A percentile compares a stretch with the other conserved stretches of the same genome.
These are phyloP conservation scores for Triangularia setosa DNA, from an alignment of 2,329 filamentous ascomycete species.

Conservation along the genomic window DNA sequence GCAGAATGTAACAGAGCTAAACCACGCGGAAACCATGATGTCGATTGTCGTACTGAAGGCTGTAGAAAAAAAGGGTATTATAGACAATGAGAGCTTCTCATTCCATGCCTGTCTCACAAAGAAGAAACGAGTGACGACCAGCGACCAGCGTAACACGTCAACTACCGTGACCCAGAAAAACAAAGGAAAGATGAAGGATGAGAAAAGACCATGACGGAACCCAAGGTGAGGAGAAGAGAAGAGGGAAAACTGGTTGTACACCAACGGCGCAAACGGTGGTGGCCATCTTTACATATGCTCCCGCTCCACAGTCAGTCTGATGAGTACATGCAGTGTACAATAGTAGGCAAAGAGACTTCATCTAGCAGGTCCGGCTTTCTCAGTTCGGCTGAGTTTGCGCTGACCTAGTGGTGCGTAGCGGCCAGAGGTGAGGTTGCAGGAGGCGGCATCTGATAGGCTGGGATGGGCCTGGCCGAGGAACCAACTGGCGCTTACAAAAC, in stretches of 20 bases:
- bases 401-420: conserved; percentile 20
- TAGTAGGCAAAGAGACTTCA: not conserved
- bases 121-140: conserved; percentile 24
- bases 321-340: not conserved
- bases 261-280: conserved; percentile 9
- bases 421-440: conserved; percentile 27
- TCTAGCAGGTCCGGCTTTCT: conserved; percentile 5
- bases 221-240: conserved; percentile 6
- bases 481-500: conserved; percentile 48
- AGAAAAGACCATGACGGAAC: conserved; percentile 12
- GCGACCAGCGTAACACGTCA: conserved; percentile 18
- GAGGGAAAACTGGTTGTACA: not conserved
- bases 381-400: conserved; percentile 17
- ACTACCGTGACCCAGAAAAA: conserved; percentile 22
- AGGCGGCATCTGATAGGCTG: conserved; percentile 41
- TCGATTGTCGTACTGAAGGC: conserved; percentile 36
- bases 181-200: conserved; percentile 16
- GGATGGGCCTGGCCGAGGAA: conserved; percentile 31
- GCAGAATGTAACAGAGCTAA: conserved; percentile 42
- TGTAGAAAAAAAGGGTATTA: conserved; percentile 22
- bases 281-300: conserved; percentile 21
- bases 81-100: conserved; percentile 19
- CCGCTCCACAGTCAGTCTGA: not conserved
- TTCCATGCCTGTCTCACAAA: conserved; percentile 10
- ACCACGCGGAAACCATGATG: conserved; percentile 44